phyloP scores from a whole-genome alignment of 176 grass and related monocot species.

The Hordeum vulgare region DNA sequence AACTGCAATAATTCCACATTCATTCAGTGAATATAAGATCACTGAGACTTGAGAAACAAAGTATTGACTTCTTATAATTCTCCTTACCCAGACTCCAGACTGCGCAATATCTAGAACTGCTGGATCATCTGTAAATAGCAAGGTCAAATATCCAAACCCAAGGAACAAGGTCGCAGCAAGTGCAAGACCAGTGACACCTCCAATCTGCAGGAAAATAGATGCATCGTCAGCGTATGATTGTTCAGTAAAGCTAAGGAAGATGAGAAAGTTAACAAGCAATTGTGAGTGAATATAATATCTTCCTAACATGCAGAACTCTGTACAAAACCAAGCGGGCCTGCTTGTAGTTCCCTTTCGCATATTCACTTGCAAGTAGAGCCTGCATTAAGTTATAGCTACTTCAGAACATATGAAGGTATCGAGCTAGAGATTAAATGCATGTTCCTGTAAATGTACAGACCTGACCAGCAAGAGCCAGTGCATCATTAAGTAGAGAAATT shows the following conservation, averaged over 20 bases:
- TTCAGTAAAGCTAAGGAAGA: no score
- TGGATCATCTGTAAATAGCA: slow-evolving; percentile 71
- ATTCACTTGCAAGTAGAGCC: no score
- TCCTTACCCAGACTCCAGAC: slow-evolving; percentile 78
- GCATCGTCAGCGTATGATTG: no score
- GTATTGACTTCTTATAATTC: not conserved
- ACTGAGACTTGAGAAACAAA: slow-evolving; percentile 2
- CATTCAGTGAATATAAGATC: not conserved
- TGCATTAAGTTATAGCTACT: not conserved
- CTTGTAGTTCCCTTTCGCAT: no score
- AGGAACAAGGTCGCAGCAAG: no score
- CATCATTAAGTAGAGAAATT: slow-evolving; percentile 82
- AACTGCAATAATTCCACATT: slow-evolving; percentile 55
- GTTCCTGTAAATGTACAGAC: slow-evolving; percentile 24
- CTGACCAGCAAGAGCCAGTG: slow-evolving; percentile 90
- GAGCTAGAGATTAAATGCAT: not conserved
- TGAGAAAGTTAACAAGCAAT: no score
- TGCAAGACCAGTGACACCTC: no score
- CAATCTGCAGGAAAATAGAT: no score
- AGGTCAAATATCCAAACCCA: no score
- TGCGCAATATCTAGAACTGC: slow-evolving; percentile 53
- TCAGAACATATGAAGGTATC: slow-evolving; percentile 10
- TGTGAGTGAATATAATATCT: no score
- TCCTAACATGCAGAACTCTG: no score
- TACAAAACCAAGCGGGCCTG: no score